phyloP scores from a whole-genome alignment of 2,329 filamentous ascomycete species.

The Colletotrichum viniferum region DNA sequence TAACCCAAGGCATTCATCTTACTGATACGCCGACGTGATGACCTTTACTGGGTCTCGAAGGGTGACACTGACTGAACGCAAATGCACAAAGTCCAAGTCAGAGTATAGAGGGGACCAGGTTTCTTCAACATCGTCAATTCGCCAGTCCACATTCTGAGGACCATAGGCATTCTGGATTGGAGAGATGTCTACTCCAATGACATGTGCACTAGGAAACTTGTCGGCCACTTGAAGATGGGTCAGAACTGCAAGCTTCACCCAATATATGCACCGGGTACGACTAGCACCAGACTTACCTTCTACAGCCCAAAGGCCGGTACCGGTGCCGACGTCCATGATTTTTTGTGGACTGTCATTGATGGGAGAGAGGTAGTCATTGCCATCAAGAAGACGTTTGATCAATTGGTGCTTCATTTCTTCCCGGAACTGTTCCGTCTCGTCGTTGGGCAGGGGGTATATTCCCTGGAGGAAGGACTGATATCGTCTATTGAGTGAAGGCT shows the following conservation, averaged over 20 bases:
- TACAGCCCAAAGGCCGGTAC: conserved; percentile 61
- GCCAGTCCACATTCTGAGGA: conserved; percentile 61
- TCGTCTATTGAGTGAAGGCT: conserved; percentile 37
- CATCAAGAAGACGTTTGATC: conserved; percentile 51
- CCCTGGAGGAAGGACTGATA: conserved; percentile 53
- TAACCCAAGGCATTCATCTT: conserved; percentile 7
- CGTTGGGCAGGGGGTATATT: conserved; percentile 57
- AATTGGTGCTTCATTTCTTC: conserved; percentile 54
- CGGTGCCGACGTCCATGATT: conserved; percentile 55
- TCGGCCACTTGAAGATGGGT: conserved; percentile 43
- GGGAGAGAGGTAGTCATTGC: conserved; percentile 46
- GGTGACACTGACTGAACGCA: conserved; percentile 54
- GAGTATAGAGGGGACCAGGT: conserved; percentile 36
- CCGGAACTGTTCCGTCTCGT: conserved; percentile 53
- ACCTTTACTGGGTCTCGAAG: conserved; percentile 56
- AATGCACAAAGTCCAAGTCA: conserved; percentile 57
- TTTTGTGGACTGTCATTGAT: conserved; percentile 50
- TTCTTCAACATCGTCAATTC: conserved; percentile 50
- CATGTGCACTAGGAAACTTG: conserved; percentile 45
- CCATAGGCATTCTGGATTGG: conserved; percentile 50
- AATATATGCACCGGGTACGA: neutral
- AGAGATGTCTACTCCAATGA: conserved; percentile 50
- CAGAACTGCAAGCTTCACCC: neutral
- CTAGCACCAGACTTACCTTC: conserved; percentile 39
- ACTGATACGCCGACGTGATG: conserved; percentile 51